Conservation (phyloP, 2,329 filamentous ascomycete genomes). For the Cytospora schulzeri region DNA sequence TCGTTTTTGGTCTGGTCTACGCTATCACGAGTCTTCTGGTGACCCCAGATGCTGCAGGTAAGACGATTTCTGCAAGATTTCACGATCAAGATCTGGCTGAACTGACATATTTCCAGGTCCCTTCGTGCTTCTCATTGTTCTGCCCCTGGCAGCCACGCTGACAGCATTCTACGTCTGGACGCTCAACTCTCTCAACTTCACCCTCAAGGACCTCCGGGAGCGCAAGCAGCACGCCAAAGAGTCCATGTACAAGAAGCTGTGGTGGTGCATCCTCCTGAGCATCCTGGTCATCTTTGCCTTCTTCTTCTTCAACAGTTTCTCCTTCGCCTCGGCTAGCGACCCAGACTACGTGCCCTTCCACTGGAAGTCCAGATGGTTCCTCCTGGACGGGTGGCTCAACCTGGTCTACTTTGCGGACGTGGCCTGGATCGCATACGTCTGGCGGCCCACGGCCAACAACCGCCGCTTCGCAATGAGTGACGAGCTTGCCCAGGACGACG, state of each 20-base stretch:
- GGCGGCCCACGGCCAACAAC: constrained; percentile 96
- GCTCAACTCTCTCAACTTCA: constrained; percentile 88
- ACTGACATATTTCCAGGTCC: constrained; percentile 57
- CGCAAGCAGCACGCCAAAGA: constrained; percentile 94
- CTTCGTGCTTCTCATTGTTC: constrained; percentile 87
- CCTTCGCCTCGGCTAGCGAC: constrained; percentile 81
- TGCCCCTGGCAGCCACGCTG: constrained; percentile 86
- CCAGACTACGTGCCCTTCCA: constrained; percentile 93
- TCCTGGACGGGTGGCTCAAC: constrained; percentile 96
- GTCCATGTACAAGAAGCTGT: constrained; percentile 95
- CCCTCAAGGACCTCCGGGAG: constrained; percentile 93
- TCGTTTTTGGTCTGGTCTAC: constrained; percentile 92
- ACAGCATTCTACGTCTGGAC: constrained; percentile 99
- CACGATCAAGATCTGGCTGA: neutral
- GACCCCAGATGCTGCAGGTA: constrained; percentile 80
- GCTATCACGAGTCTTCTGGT: constrained; percentile 86
- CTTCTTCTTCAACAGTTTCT: constrained; percentile 98
- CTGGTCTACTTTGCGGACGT: constrained; percentile 95
- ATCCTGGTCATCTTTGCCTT: constrained; percentile 97
- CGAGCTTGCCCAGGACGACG: constrained; percentile 90
- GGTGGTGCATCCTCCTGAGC: constrained; percentile 93
- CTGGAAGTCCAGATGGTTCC: constrained; percentile 97
- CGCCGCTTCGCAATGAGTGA: constrained; percentile 98
- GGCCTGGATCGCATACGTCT: constrained; percentile 89
- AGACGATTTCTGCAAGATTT: constrained; percentile 32